These are phyloP conservation scores for Vinca minor DNA, from an alignment of 257 asterid genomes.

Conservation along the genomic window DNA sequence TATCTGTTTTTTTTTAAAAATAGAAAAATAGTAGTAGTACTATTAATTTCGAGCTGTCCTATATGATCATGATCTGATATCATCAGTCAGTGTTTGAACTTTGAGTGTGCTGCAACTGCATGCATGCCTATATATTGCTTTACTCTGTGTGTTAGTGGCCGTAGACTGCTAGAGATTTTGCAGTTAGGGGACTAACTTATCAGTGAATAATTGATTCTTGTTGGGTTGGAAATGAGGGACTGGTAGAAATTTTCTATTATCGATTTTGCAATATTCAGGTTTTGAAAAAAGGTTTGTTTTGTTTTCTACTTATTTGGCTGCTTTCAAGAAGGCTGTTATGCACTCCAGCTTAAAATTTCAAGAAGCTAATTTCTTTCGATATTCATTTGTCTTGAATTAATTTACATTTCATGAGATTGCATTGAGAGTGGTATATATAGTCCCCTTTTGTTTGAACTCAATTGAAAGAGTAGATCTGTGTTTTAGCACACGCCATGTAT, in stretches of 20 bases:
- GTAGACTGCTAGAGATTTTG: conserved; percentile 3
- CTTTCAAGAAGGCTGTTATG: neutral
- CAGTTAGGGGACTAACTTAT: neutral
- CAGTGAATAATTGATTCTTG: too few relatives aligned
- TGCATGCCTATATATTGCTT: neutral
- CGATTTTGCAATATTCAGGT: neutral
- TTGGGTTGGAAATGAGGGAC: neutral
- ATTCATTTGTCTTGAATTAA: neutral
- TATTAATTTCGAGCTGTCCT: conserved; percentile 1
- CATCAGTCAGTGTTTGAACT: neutral
- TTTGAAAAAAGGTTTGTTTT: neutral
- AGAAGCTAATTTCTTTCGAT: neutral
- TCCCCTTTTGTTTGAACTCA: neutral
- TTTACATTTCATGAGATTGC: conserved; percentile 7
- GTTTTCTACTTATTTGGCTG: conserved; percentile 3
- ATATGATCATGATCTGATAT: conserved; percentile 5
- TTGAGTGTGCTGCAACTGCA: conserved; percentile 4
- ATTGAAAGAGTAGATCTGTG: neutral
- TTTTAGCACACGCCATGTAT: neutral
- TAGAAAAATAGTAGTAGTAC: too few relatives aligned
- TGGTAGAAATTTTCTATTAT: too few relatives aligned
- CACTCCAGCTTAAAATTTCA: too few relatives aligned
- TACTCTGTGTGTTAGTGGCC: neutral
- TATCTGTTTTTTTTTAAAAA: neutral
- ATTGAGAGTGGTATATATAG: neutral